Evolutionary conservation across 2,329 filamentous ascomycete genomes (phyloP), one percentile per base, ranked within the genome.

Genomic region (Sporothrix mexicana): DNA sequence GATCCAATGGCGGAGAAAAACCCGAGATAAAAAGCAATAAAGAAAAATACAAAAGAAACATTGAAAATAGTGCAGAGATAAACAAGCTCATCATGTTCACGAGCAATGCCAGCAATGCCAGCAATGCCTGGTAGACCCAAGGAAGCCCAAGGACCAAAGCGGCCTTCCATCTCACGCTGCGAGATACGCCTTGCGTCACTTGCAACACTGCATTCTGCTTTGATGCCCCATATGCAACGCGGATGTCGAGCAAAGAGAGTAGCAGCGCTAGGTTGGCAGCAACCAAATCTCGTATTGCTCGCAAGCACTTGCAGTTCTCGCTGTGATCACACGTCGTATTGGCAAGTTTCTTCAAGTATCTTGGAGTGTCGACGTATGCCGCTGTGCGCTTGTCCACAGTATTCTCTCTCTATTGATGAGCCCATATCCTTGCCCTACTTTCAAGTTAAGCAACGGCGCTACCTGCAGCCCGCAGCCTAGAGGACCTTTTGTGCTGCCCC

Each of bases 381-480:
- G 36, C 55, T 25, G 13, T 36, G 25, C 25, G 57, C 25, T 36
- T 17, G 36, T 17, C 17, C 57, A 9, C 17, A 13, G 17, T 43
- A 61, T 36, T 45, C n/a, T 64, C 30, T 64, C 41, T 45, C 36
- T n/a, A n/a, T 64, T n/a, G 20, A 30, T 25, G 41, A 23, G 3
- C 17, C 25, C 25, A 6, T 15, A 17, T 61, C n/a, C 57, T 57
- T 57, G 64, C 64, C n/a, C 13, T 49, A 49, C 4, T 69, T 57
- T 69, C 49, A 45, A 69, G 49, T 17, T 68, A 53, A 47, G 45
- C n/a, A 57, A 68, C 10, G 49, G n/a, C 36, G 30, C 49, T 36
- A 6, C 45, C n/a, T 57, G 49, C 66, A 53, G 45, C 45, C 9
- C 43, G 62, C 62, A 43, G 47, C 30, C 30, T 36, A 7, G 30